A percentile compares a stretch with the other conserved stretches of the same genome.
Evolutionary conservation across 176 grass and related monocot species (phyloP).

Genomic region (Bromus sterilis): DNA sequence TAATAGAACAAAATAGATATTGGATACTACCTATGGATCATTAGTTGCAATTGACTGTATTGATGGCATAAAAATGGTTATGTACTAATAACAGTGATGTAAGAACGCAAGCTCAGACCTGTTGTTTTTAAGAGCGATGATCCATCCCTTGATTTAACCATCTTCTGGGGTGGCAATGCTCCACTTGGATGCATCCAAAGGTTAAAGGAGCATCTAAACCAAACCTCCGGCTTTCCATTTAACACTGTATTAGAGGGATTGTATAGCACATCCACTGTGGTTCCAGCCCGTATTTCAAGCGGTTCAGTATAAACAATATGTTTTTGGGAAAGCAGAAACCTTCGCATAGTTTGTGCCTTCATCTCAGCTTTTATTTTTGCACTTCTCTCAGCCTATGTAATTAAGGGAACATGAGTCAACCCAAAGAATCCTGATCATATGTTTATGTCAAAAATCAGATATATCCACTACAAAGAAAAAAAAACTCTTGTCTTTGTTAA

Average conservation of each 20-base stretch:
- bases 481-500: neutral
- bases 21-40: neutral
- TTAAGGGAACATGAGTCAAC: conserved; percentile 4
- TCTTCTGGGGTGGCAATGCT: conserved; percentile 62
- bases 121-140: conserved; percentile 70
- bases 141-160: conserved; percentile 50
- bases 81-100: neutral
- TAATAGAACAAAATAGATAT: neutral
- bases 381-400: conserved; percentile 50
- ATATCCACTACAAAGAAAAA: neutral
- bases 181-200: conserved; percentile 69
- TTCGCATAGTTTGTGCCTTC: conserved; percentile 80
- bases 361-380: conserved; percentile 72
- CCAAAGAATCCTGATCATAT: neutral
- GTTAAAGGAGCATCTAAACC: conserved; percentile 87
- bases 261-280: conserved; percentile 61
- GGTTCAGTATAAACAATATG: conserved; percentile 92
- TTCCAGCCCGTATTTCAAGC: conserved; percentile 70
- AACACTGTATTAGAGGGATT: conserved; percentile 80
- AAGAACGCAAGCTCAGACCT: conserved; percentile 43
- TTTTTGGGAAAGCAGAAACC: conserved; percentile 84
- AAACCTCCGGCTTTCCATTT: conserved; percentile 73
- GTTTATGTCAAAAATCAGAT: neutral
- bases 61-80: conserved; percentile 8
- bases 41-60: neutral